phyloP scores from a whole-genome alignment of 371 early-diverging fungal genomes.

The Massospora cicadina region DNA sequence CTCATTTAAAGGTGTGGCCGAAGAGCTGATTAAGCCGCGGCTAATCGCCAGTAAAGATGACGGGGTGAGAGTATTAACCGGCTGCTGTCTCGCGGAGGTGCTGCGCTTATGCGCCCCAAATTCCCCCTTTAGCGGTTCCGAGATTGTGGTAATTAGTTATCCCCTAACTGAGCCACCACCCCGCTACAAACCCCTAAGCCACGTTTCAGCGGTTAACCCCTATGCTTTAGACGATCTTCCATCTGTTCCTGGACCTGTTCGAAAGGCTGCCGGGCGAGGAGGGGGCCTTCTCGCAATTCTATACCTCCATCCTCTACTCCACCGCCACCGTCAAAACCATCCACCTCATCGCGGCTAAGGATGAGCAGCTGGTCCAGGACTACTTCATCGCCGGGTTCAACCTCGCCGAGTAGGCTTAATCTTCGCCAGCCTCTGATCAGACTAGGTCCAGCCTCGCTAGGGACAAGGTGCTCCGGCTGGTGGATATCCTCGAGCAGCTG shows the following conservation, averaged over 20 bases:
- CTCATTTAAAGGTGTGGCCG: not conserved
- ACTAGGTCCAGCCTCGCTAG: not conserved
- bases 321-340: not conserved
- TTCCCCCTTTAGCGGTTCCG: conserved; percentile 56
- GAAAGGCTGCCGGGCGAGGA: not conserved
- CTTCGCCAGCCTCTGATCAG: not conserved
- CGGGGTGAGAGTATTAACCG: conserved; percentile 51
- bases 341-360: not conserved
- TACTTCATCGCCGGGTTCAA: conserved; percentile 4
- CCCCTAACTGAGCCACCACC: not conserved
- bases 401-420: not conserved
- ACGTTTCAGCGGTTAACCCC: too few species aligned
- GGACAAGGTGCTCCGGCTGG: not conserved
- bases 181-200: too few species aligned
- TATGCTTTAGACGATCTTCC: conserved; percentile 4
- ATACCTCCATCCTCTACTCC: not conserved
- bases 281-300: not conserved
- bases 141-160: conserved; percentile 36
- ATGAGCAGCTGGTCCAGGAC: conserved; percentile 2
- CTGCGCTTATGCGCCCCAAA: conserved; percentile 83
- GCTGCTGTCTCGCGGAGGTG: conserved; percentile 83
- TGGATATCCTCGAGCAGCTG: not conserved
- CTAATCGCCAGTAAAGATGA: not conserved
- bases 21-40: not conserved
- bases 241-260: conserved; percentile 3